A percentile compares a stretch with the other conserved stretches of the same genome.
Conservation (phyloP, 1,284 basidiomycete genomes). For the Cryptococcus hybrid region DNA sequence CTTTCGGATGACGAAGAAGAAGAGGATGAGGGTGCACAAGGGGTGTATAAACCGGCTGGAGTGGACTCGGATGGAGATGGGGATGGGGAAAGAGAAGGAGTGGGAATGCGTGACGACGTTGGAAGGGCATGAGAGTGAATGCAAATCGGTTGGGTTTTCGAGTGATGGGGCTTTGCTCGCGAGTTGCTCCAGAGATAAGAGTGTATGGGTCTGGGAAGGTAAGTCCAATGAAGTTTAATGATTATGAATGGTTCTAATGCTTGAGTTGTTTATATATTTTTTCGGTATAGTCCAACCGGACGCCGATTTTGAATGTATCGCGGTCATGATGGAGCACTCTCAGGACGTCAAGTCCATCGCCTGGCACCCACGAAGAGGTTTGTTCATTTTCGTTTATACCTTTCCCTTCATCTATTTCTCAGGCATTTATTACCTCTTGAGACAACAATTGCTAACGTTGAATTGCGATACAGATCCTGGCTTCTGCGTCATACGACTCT, state of each 20-base stretch:
- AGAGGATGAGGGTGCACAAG: slow-evolving; percentile 43
- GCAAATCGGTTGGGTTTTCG: slow-evolving; percentile 91
- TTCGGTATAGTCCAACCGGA: slow-evolving; percentile 70
- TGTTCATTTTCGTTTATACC: slow-evolving; percentile 11
- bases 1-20: slow-evolving; percentile 32
- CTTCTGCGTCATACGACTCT: slow-evolving; percentile 96
- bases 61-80: slow-evolving; percentile 41
- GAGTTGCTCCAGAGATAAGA: slow-evolving; percentile 92
- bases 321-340: slow-evolving; percentile 94
- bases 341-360: slow-evolving; percentile 95
- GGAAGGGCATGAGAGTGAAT: slow-evolving; percentile 97
- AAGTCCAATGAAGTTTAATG: slow-evolving; percentile 23
- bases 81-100: slow-evolving; percentile 18
- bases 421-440: too few species aligned
- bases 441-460: too few species aligned
- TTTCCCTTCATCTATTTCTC: neutral
- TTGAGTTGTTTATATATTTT: neutral
- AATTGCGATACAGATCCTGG: slow-evolving; percentile 67
- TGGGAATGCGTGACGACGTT: slow-evolving; percentile 68
- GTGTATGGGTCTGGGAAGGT: slow-evolving; percentile 99
- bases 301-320: slow-evolving; percentile 91
- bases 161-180: slow-evolving; percentile 75
- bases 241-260: neutral
- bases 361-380: slow-evolving; percentile 97
- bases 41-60: slow-evolving; percentile 21